Base-by-base conservation (phyloP, 345 rosid species). In the Eucalyptus regnans region DNA sequence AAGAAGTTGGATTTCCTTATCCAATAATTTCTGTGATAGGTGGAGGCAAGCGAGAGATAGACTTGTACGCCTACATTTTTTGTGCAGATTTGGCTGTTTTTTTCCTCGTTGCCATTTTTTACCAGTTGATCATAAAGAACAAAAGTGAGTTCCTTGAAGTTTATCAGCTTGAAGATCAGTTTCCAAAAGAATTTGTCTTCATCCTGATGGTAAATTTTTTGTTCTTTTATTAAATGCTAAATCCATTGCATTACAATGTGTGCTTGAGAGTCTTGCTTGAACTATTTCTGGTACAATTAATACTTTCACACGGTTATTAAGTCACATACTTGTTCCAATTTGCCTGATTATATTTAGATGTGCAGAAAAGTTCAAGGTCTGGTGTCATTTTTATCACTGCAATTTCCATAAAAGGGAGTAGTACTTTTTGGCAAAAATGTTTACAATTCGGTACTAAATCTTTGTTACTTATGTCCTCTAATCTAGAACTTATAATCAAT, bases 111-210 rank as follows among this genome's bases (percentile, higher is more conserved):
- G 91, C 93, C 87, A 89, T 91, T 17, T 93, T 92, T 88, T 93
- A 92, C 66, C 92, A 89, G 84, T 92, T 90, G 3, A 91, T 93
- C 64, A 92, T 93, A 62, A 93, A 93, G 87, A 93, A 90, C 88
- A 93, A 92, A 62, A 92, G 93, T 52, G 94, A 93, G 86, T 90
- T 93, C 86, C 94, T 93, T 23, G 93, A 93, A 89, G 93, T 93
- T 54, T 93, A 93, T 91, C 94, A 92, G 90, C 93, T 92, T 49
- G 93, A 93, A 90, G 93, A 93, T 89, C 94, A 93, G 89, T 92
- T 93, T 86, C 93, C 94, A 13, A 90, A 89, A 89, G 94, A 93
- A 88, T 93, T 90, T 48, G 94, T 92, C 16, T 92, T 91, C 50
- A 90, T 90, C 87, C 86, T 93, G 66, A 91, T 93, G 94, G 94